Evolutionary conservation across 2,329 filamentous ascomycete species (phyloP).

Genomic region (Epichloe baconii): DNA sequence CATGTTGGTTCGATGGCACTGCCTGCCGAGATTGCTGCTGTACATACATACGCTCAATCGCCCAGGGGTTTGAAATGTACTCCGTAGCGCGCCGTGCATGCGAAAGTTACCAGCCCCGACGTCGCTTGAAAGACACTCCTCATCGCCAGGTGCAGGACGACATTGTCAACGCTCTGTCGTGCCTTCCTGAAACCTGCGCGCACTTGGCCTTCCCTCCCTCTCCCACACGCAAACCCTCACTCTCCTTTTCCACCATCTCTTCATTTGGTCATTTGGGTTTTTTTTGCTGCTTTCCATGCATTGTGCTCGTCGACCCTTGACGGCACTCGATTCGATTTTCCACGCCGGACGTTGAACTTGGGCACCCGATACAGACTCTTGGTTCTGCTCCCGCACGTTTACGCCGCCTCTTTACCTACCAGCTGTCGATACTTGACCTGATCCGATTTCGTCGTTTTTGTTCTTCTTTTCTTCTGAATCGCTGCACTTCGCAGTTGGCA

Average conservation of each 20-base stretch:
- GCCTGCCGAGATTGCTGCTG: not conserved
- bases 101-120: not conserved
- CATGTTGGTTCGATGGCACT: not conserved
- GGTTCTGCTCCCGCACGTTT: not conserved
- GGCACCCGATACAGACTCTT: not conserved
- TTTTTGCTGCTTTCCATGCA: not conserved
- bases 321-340: not conserved
- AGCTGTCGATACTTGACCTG: not conserved
- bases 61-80: no score
- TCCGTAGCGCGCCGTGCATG: no score
- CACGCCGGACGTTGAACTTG: conserved; percentile 3
- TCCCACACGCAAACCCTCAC: not conserved
- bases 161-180: not conserved
- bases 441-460: not conserved
- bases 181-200: not conserved
- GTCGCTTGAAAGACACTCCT: not conserved
- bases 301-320: not conserved
- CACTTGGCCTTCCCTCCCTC: not conserved
- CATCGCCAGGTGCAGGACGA: not conserved
- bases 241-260: not conserved
- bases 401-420: not conserved
- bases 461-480: not conserved
- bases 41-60: not conserved
- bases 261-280: not conserved
- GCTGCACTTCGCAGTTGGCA: not conserved